phyloP scores from a whole-genome alignment of 495 filamentous ascomycete species.

The Aspergillus asperescens region DNA sequence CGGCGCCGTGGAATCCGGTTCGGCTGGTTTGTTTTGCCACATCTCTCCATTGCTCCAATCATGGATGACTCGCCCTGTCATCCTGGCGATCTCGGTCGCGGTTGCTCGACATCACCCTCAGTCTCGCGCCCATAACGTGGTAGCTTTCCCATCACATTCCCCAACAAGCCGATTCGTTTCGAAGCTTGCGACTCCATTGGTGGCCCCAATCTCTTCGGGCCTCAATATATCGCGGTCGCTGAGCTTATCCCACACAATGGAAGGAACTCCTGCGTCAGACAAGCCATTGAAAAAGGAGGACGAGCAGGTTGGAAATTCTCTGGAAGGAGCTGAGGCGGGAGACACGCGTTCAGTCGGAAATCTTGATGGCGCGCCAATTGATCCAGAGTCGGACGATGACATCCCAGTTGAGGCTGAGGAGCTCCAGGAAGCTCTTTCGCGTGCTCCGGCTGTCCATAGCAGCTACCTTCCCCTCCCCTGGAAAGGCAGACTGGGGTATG shows the following conservation, averaged over 20 bases:
- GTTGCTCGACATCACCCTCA: constrained; percentile 11
- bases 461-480: constrained; percentile 83
- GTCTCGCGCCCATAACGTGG: constrained; percentile 9
- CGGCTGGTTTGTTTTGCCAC: constrained; percentile 28
- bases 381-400: constrained; percentile 47
- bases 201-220: not conserved
- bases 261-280: not conserved
- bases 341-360: constrained; percentile 5
- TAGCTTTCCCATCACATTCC: constrained; percentile 10
- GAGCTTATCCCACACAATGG: not conserved
- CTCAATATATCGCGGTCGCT: constrained; percentile 3
- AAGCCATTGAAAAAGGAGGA: not conserved
- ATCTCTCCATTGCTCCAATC: not conserved
- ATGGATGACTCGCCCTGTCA: constrained; percentile 15
- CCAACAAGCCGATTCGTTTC: not conserved
- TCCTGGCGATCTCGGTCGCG: constrained; percentile 18
- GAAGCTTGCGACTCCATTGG: constrained; percentile 10
- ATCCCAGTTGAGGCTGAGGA: constrained; percentile 39
- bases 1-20: constrained; percentile 24
- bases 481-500: constrained; percentile 90
- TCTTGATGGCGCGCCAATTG: constrained; percentile 20
- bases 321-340: not conserved
- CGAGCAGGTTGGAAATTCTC: not conserved
- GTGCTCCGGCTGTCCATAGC: constrained; percentile 78
- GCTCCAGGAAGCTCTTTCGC: constrained; percentile 46